Base-by-base conservation (phyloP, 2,329 filamentous ascomycete genomes). In the Cercospora berteroae region DNA sequence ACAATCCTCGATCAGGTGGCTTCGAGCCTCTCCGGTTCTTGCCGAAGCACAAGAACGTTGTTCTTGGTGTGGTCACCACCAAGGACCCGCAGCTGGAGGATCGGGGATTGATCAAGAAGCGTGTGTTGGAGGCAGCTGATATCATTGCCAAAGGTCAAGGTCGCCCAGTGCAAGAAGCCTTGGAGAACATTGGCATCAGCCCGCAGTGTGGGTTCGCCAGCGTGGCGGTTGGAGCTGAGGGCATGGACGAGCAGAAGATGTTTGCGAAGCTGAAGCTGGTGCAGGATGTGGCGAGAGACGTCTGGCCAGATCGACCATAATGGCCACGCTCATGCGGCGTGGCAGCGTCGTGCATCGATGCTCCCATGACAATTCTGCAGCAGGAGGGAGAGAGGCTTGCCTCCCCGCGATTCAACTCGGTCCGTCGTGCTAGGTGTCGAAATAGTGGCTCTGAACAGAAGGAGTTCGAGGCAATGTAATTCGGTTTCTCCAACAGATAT, bases 161-260 rank as follows among this genome's bases (percentile, higher is more conserved):
- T 16, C 68, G 76, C 56, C 77, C 67, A 39, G 72, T 73, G n/a
- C 67, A 78, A 69, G 75, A 79, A 70, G 78, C 77, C 20, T 73
- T 80, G 76, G 74, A 78, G 72, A 77, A 76, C 63, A 77, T 80
- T 50, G 77, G 77, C 10, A 77, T 80, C 42, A 75, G 72, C 55
- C 78, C 78, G 55, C 78, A 79, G 71, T 79, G 78, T 70, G 78
- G 78, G 10, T 79, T 79, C 65, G 77, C 77, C 7, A 77, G 74
- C 69, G 75, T 77, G n/a, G 78, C 77, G 44, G 67, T 78, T 20
- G 76, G 76, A 13, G 77, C 77, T 20, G 76, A 78, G 61, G 77
- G 76, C 29, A 79, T 79, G 75, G 77, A 75, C 18, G 77, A 77
- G 72, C 73, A 77, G 69, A 77, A 76, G 74, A 79, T 79, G 77